phyloP scores from a whole-genome alignment of 371 early-diverging fungal species.

The Apophysomyces trapeziformis region DNA sequence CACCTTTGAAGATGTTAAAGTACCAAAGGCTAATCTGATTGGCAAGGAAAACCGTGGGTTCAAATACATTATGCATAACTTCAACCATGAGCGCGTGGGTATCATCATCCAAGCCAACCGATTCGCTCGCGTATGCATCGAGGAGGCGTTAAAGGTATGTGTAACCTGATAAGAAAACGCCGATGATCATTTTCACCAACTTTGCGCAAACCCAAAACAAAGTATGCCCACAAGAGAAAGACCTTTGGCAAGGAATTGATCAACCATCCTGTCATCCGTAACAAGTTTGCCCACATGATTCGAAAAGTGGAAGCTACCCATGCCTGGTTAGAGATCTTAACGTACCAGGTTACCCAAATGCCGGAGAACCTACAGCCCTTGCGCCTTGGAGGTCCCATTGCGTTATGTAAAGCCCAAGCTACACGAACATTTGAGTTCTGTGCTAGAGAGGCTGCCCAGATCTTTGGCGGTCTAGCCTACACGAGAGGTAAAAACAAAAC shows the following conservation, averaged over 20 bases:
- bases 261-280: conserved; percentile 70
- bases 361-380: conserved; percentile 57
- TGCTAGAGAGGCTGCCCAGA: conserved; percentile 75
- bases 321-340: conserved; percentile 66
- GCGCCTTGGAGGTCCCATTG: conserved; percentile 72
- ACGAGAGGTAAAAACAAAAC: conserved; percentile 46
- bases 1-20: conserved; percentile 82
- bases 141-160: conserved; percentile 70
- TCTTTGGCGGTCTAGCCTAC: conserved; percentile 73
- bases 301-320: conserved; percentile 73
- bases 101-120: conserved; percentile 82
- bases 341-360: conserved; percentile 58
- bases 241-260: conserved; percentile 83
- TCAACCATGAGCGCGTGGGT: conserved; percentile 77
- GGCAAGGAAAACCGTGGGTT: conserved; percentile 88
- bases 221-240: conserved; percentile 80
- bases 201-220: not conserved
- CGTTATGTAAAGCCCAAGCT: conserved; percentile 69
- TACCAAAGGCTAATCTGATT: conserved; percentile 79
- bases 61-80: conserved; percentile 76
- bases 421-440: conserved; percentile 74
- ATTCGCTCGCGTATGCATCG: conserved; percentile 82
- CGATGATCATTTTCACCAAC: not conserved
- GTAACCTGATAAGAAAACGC: not conserved
- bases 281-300: conserved; percentile 75